Percentiles rank a stretch among this genome's conserved stretches.
phyloP scores from a whole-genome alignment of 2,329 filamentous ascomycete species.

The Epichloe sibirici region DNA sequence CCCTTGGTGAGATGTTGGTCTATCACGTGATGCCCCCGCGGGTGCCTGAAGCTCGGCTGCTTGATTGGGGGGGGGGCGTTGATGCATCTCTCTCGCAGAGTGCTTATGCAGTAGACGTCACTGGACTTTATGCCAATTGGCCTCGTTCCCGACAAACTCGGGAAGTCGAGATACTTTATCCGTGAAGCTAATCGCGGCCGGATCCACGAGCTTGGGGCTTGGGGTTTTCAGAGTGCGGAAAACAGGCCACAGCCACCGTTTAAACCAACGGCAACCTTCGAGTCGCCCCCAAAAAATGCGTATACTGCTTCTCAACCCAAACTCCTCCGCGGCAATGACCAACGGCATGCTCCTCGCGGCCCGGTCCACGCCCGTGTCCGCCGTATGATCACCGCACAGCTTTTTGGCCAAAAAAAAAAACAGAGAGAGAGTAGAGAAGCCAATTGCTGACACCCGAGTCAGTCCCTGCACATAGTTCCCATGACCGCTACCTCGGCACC shows the following conservation, averaged over 20 bases:
- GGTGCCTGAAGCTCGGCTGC: neutral
- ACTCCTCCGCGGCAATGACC: constrained; percentile 65
- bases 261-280: no score
- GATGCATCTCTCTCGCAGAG: no score
- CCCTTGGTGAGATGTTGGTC: neutral
- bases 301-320: constrained; percentile 68
- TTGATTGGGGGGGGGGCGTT: no score
- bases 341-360: constrained; percentile 36
- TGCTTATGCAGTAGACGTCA: no score
- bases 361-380: constrained; percentile 15
- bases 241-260: no score
- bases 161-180: no score
- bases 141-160: no score
- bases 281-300: constrained; percentile 1
- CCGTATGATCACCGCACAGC: constrained; percentile 8
- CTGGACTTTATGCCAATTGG: no score
- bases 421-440: neutral
- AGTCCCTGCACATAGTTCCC: constrained; percentile 40
- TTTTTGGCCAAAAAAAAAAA: neutral
- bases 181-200: no score
- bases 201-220: no score
- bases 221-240: no score
- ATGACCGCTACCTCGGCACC: constrained; percentile 59
- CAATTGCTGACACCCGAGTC: constrained; percentile 20
- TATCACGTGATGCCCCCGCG: constrained; percentile 28